Base-by-base conservation (phyloP, 1,284 basidiomycete genomes). In the Ceratobasidium sp. region DNA sequence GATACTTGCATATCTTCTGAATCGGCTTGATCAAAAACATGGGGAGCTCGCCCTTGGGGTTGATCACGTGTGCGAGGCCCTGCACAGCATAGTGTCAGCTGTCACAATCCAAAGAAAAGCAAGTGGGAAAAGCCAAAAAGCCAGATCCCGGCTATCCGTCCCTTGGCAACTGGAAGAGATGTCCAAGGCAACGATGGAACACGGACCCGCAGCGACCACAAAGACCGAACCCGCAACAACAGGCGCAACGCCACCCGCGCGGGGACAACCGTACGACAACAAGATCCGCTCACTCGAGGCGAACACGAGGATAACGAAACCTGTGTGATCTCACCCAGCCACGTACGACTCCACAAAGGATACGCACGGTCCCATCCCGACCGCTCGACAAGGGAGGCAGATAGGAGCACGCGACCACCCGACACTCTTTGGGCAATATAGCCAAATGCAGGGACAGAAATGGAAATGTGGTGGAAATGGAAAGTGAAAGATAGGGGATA, bases 41-140 rank as follows among this genome's bases (percentile, higher is more conserved):
- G 84, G 95, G 94, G 39, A 99, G 86, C 82, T 99, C 98, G 79
- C 90, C 89, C 82, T 91, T 92, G 79, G 90, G 88, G 80, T 93
- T 91, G 84, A 94, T 91, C 83, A 93, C 84, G 81, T 79, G 71
- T 58, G 79, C 76, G 7, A 80, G 73, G 46, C 74, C 75, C 80
- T 80, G 71, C 51, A 68, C 59, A 53, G 56, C 49, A 34, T 59
- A 37, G 29, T 22, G 69, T 73, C 48, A 73, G 66, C 51, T n/a
- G 11, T 53, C 59, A 43, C 39, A 37, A 29, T 46, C 68, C 74
- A 64, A 74, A 78, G 77, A 74, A 77, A 71, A 77, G 61, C 73
- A 34, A 66, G 72, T 71, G 72, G 74, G 71, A 76, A 53, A 48
- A 41, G 6, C 39, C 39, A 41, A 41, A n/a, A 14, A 14, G 24